These are phyloP conservation scores for Akanthomyces lecanii DNA, from an alignment of 2,329 filamentous ascomycete genomes.

Conservation along the genomic window DNA sequence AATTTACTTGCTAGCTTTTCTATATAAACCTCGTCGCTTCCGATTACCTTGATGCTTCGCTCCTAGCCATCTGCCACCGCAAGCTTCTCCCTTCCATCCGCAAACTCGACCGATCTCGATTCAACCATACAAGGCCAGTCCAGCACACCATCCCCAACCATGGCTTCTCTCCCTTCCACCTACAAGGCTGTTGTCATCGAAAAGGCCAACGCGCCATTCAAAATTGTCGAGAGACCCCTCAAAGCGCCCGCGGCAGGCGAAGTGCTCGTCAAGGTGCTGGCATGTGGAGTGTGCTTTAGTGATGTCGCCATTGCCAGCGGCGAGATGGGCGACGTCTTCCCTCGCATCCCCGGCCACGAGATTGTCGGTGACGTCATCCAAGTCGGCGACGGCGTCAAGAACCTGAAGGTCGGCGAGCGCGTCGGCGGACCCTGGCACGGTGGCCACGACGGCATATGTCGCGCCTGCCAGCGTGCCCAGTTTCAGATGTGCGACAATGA, in stretches of 20 bases:
- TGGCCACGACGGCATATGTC: conserved; percentile 56
- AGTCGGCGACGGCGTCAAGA: conserved; percentile 52
- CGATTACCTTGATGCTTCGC: too few relatives aligned
- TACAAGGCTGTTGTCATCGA: conserved; percentile 64
- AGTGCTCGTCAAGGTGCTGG: conserved; percentile 66
- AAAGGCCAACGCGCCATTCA: conserved; percentile 46
- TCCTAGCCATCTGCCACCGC: too few relatives aligned
- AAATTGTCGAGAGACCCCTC: conserved; percentile 57
- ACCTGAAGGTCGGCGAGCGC: conserved; percentile 59
- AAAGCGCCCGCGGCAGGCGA: conserved; percentile 52
- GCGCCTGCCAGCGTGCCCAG: conserved; percentile 52
- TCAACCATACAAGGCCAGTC: neutral
- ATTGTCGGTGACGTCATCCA: conserved; percentile 63
- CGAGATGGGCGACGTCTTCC: conserved; percentile 51
- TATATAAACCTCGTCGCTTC: neutral
- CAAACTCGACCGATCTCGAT: neutral
- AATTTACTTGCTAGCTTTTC: neutral
- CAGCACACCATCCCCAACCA: conserved; percentile 2
- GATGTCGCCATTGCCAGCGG: conserved; percentile 49
- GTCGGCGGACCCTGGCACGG: conserved; percentile 69
- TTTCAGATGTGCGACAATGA: conserved; percentile 62
- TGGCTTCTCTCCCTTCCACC: conserved; percentile 53
- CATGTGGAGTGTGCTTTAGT: conserved; percentile 68
- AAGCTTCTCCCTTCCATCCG: neutral
- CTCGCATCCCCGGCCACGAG: conserved; percentile 66